phyloP scores from a whole-genome alignment of 306 rosid genomes.

The Vigna reflexopilosa region DNA sequence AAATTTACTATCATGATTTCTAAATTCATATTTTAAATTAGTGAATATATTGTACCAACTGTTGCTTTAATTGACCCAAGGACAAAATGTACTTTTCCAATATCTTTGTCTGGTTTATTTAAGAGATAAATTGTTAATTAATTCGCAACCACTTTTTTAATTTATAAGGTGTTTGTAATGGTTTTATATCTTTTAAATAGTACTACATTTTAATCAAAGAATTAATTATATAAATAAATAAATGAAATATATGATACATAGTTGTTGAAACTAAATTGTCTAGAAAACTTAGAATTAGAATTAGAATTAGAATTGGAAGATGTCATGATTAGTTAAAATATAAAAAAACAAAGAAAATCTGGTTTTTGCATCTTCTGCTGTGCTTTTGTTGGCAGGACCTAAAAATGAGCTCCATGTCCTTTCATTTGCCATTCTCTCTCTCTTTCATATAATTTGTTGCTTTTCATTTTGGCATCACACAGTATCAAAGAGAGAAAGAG shows the following conservation, averaged over 20 bases:
- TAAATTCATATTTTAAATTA: background rate
- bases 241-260: no score
- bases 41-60: background rate
- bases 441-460: conserved; percentile 25
- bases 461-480: conserved; percentile 58
- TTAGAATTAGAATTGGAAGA: background rate
- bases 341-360: no score
- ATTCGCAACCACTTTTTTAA: no score
- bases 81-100: background rate
- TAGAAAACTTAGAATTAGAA: no score
- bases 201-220: no score
- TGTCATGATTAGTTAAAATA: background rate
- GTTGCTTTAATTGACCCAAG: background rate
- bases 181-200: no score
- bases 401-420: conserved; percentile 38
- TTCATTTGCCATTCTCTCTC: conserved; percentile 39
- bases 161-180: no score
- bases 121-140: background rate
- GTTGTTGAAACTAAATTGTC: no score
- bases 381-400: conserved; percentile 27
- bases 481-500: conserved; percentile 38
- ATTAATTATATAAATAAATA: no score
- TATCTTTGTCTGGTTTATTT: background rate
- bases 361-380: background rate
- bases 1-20: background rate